A percentile compares a stretch with the other conserved stretches of the same genome.
These are phyloP conservation scores for Eucalyptus camaldulensis DNA, from an alignment of 345 rosid genomes.

Conservation along the genomic window DNA sequence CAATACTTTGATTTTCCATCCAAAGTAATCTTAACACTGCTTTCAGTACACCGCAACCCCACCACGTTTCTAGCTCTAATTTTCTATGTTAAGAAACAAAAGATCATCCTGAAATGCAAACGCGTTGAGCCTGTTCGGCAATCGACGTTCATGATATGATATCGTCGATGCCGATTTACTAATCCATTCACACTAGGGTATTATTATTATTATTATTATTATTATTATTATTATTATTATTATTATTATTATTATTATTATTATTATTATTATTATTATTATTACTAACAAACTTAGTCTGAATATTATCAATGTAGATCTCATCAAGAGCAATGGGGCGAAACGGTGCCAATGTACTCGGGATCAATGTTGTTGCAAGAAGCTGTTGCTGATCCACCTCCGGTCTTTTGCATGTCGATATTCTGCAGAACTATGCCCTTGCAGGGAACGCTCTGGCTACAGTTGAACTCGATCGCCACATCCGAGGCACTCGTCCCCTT, in stretches of 20 bases:
- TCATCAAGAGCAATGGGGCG: slow-evolving; percentile 26
- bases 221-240: neutral
- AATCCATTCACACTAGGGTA: neutral
- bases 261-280: neutral
- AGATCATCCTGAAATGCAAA: neutral
- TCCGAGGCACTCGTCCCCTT: slow-evolving; percentile 64
- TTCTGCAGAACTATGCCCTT: slow-evolving; percentile 43
- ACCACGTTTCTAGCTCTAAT: neutral
- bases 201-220: too few species aligned
- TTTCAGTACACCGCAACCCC: neutral
- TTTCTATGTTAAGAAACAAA: neutral
- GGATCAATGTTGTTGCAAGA: slow-evolving; percentile 37
- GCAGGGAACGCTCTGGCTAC: slow-evolving; percentile 59
- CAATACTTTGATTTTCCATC: neutral
- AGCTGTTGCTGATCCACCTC: slow-evolving; percentile 14
- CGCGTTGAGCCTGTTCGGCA: neutral
- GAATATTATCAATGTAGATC: neutral
- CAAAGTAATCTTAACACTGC: neutral
- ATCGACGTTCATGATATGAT: neutral
- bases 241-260: too few species aligned
- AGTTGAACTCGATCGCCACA: slow-evolving; percentile 49
- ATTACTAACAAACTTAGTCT: neutral
- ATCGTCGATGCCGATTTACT: neutral
- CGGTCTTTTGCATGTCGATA: slow-evolving; percentile 19
- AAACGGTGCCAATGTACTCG: slow-evolving; percentile 28